Base-by-base conservation (phyloP, 2,329 filamentous ascomycete species). In the Monilinia aucupariae region DNA sequence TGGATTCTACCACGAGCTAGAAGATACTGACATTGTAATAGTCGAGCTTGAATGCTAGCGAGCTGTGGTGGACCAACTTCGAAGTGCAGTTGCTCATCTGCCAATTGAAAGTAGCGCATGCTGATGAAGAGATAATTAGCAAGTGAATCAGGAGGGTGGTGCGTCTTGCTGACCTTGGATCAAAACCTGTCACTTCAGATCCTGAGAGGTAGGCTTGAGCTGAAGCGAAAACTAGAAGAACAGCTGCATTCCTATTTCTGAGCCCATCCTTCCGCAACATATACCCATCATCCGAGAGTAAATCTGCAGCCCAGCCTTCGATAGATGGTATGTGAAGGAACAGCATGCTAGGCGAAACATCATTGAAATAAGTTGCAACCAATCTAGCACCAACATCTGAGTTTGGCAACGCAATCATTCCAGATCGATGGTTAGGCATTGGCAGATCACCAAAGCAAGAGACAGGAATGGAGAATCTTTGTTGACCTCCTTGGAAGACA, bases 321-420 rank as follows among this genome's bases (percentile, higher is more conserved):
- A 83, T 78, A 1, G 78, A 81, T 0, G 81, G 80, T 0, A 80
- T 75, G 67, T 85, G 82, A n/a, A 86, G 68, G 59, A 85, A 82
- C 3, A 82, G 78, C 65, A 85, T 83, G 0, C 83, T 85, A 0
- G 83, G 81, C 25, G 84, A 81, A 9, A 81, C 82, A 56, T 82
- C 81, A 49, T 85, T 82, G 65, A 86, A 86, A 61, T 85, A 86
- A 8, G 82, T 74, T 4, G 76, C 75, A 4, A 85, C 9, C 74
- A 72, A 13, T 9, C 25, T 54, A 20, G 64, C 27, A 13, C 64
- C 67, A 17, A 64, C 50, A 12, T 32, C 61, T 20, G 53, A 63
- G 2, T 64, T 48, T 22, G 67, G 68, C 3, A 82, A 67, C 6
- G 77, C 71, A 59, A 78, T 78, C 59, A 78, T 77, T 0, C 75